Evolutionary conservation across 1,284 basidiomycete genomes (phyloP).

Genomic region (Leccinum insolens): DNA sequence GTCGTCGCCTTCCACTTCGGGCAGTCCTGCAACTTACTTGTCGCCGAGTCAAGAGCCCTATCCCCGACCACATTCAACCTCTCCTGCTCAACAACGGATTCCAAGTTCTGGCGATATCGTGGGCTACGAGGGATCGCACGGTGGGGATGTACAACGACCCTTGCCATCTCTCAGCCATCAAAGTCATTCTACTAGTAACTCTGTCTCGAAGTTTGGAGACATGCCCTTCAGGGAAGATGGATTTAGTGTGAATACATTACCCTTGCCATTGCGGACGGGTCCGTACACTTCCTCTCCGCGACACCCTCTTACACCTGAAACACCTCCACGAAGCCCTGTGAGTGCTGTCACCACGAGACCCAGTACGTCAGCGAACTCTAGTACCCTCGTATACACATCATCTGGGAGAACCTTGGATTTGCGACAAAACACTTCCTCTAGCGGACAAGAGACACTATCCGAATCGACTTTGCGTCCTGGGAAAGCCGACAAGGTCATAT

Average conservation of each 20-base stretch:
- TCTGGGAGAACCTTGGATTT: conserved; percentile 29
- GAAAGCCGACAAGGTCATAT: conserved; percentile 34
- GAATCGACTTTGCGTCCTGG: conserved; percentile 37
- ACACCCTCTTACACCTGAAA: conserved; percentile 20
- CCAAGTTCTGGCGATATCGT: conserved; percentile 25
- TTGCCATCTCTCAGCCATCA: conserved; percentile 30
- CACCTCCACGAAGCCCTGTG: conserved; percentile 62
- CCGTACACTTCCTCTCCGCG: conserved; percentile 29
- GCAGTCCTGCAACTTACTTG: conserved; percentile 28
- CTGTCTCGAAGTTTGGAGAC: conserved; percentile 37
- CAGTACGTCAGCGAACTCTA: conserved; percentile 31
- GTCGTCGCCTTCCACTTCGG: conserved; percentile 39
- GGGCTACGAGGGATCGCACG: conserved; percentile 27
- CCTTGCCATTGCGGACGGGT: conserved; percentile 33
- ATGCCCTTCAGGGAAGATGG: conserved; percentile 33
- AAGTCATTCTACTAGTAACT: conserved; percentile 30
- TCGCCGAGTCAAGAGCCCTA: conserved; percentile 50
- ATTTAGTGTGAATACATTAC: conserved; percentile 27
- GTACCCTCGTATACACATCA: conserved; percentile 26
- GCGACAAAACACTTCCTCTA: conserved; percentile 32
- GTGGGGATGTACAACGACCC: conserved; percentile 34
- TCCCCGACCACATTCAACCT: conserved; percentile 62
- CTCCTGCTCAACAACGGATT: conserved; percentile 43
- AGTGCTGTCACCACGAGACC: conserved; percentile 49
- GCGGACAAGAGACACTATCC: conserved; percentile 36